Conservation (phyloP, 2,329 filamentous ascomycete species). For the Ophiostoma novo-ulmi region DNA sequence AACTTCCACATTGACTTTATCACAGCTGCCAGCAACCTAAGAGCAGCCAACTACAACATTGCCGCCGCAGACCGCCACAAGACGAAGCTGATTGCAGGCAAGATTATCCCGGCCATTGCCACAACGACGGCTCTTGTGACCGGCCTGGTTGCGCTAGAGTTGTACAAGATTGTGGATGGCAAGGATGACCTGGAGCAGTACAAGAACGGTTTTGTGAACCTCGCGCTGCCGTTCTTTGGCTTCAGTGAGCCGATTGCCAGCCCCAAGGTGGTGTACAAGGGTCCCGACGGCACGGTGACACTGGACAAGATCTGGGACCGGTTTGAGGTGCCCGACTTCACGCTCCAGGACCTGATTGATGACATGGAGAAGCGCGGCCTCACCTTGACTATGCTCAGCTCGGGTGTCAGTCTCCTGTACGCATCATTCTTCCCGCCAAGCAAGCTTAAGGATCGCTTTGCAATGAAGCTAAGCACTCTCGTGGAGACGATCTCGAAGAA, state of each 20-base stretch:
- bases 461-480: slow-evolving; percentile 80
- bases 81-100: slow-evolving; percentile 99
- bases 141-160: slow-evolving; percentile 82
- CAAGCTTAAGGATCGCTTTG: slow-evolving; percentile 75
- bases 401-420: slow-evolving; percentile 91
- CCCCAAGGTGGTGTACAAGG: slow-evolving; percentile 84
- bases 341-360: slow-evolving; percentile 75
- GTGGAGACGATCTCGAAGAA: slow-evolving; percentile 90
- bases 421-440: slow-evolving; percentile 80
- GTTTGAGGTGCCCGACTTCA: slow-evolving; percentile 84
- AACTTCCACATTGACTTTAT: slow-evolving; percentile 99
- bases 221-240: slow-evolving; percentile 94
- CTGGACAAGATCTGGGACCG: slow-evolving; percentile 98
- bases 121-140: slow-evolving; percentile 96
- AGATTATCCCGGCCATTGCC: slow-evolving; percentile 98
- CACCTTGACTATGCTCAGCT: slow-evolving; percentile 86
- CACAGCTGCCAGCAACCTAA: slow-evolving; percentile 90
- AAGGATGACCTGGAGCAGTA: slow-evolving; percentile 97
- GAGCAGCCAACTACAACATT: slow-evolving; percentile 98
- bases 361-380: slow-evolving; percentile 77
- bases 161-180: slow-evolving; percentile 95
- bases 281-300: slow-evolving; percentile 69
- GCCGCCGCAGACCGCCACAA: slow-evolving; percentile 87
- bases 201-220: slow-evolving; percentile 98
- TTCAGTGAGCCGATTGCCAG: slow-evolving; percentile 96